These are phyloP conservation scores for Barnettozyma hawaiiensis DNA, from an alignment of 1,139 yeast genomes.

Conservation along the genomic window DNA sequence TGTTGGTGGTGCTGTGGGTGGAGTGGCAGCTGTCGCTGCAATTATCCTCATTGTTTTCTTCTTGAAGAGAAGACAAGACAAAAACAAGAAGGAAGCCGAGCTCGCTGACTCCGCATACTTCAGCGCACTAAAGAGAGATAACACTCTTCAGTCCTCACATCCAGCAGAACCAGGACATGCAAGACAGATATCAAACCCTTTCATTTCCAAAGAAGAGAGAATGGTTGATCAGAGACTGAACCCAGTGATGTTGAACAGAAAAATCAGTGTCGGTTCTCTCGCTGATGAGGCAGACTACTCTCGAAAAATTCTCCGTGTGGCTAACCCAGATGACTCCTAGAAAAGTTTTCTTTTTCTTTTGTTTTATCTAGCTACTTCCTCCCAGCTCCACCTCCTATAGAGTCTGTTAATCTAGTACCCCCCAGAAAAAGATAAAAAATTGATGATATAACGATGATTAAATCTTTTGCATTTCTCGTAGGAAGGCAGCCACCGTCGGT, in stretches of 20 bases:
- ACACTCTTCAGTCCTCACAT: slow-evolving; percentile 7
- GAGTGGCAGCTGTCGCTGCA: slow-evolving; percentile 19
- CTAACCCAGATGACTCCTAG: slow-evolving; percentile 37
- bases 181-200: slow-evolving; percentile 26
- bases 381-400: neutral
- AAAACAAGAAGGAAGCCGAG: slow-evolving; percentile 20
- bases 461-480: too few relatives aligned
- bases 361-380: neutral
- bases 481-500: neutral
- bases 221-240: slow-evolving; percentile 56
- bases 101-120: slow-evolving; percentile 25
- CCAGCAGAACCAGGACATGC: slow-evolving; percentile 10
- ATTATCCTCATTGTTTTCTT: slow-evolving; percentile 17
- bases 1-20: slow-evolving; percentile 28
- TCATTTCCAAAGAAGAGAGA: slow-evolving; percentile 32
- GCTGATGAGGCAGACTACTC: slow-evolving; percentile 68
- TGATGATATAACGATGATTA: neutral
- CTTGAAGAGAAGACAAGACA: slow-evolving; percentile 18
- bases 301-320: slow-evolving; percentile 54
- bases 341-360: too few relatives aligned
- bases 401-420: neutral
- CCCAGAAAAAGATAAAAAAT: too few relatives aligned
- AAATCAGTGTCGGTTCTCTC: slow-evolving; percentile 47
- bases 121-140: slow-evolving; percentile 25
- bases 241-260: slow-evolving; percentile 41